Percentiles rank a stretch among this genome's conserved stretches.
Evolutionary conservation across 2,329 filamentous ascomycete species (phyloP).

Genomic region (Talaromyces sp.): DNA sequence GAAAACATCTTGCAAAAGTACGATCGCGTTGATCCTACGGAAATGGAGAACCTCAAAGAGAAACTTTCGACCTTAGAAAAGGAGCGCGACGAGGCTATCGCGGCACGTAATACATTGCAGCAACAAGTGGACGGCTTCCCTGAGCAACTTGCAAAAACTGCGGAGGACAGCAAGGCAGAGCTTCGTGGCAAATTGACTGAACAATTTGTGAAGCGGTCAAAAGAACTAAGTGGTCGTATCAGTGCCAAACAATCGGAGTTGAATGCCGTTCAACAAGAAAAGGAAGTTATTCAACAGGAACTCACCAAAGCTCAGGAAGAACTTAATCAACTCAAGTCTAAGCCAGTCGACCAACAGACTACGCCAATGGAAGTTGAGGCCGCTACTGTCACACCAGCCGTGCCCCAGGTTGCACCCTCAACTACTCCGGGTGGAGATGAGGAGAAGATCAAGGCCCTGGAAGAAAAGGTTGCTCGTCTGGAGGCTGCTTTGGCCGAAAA

Average conservation of each 20-base stretch:
- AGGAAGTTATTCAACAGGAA: constrained; percentile 65
- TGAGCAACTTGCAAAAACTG: constrained; percentile 43
- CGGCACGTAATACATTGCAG: constrained; percentile 50
- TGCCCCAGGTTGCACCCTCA: constrained; percentile 23
- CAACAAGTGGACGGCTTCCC: constrained; percentile 49
- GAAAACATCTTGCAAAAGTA: constrained; percentile 96
- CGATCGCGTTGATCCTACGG: constrained; percentile 88
- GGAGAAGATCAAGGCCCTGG: constrained; percentile 59
- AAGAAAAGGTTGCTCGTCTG: constrained; percentile 55
- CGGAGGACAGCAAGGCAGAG: constrained; percentile 51
- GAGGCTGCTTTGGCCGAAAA: constrained; percentile 55
- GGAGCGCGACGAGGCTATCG: constrained; percentile 64
- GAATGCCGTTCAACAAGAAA: constrained; percentile 56
- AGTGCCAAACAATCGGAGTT: constrained; percentile 51
- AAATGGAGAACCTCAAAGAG: constrained; percentile 84
- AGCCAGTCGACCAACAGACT: constrained; percentile 52
- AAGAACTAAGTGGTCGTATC: constrained; percentile 65
- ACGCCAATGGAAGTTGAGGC: constrained; percentile 46
- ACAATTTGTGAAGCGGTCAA: constrained; percentile 54
- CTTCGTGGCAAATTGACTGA: constrained; percentile 45
- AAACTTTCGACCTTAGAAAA: constrained; percentile 64
- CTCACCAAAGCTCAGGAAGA: constrained; percentile 62
- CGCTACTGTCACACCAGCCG: constrained; percentile 37
- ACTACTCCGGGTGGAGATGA: constrained; percentile 37
- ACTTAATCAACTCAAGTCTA: constrained; percentile 47